Base-by-base conservation (phyloP, 352 stramenopile species). In the Globisporangium carolinianum region DNA sequence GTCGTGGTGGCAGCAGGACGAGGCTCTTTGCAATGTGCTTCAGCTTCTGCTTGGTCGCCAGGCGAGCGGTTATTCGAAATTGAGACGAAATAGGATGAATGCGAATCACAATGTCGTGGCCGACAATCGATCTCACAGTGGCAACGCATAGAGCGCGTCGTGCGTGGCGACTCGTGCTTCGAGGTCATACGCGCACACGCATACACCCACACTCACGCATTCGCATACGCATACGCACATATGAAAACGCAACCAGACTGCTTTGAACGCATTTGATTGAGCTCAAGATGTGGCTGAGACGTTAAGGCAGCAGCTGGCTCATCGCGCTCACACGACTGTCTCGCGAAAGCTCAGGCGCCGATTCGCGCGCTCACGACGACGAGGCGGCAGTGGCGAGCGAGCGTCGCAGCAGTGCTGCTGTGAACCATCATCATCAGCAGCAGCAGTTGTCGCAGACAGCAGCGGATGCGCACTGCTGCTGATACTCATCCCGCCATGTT, bases 291-390 rank as follows among this genome's bases (percentile, higher is more conserved):
- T 32, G 24, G 42, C 42, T 17, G 42, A 47, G 42, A 47, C 42
- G 11, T n/a, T 11, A 7, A 6, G 11, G 14, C 12, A 11, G 42
- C 48, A 42, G 32, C 14, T 36, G 10, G 10, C 42, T 35, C 5
- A 14, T 15, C 48, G 12, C n/a, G 32, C 54, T 45, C 15, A 46
- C 50, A 37, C 52, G 24, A 42, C 47, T 14, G 39, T 47, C 11
- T 55, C 55, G 24, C 41, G 47, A 17, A 50, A 61, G 47, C 18
- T 55, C 39, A 61, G 55, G 47, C 55, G 55, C 8, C 55, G 55
- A 47, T 61, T 61, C 4, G 47, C 14, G 15, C 55, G 55, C 18
- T 18, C 37, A 3, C 55, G 47, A 14, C 37, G 36, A 12, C 8
- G 10, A 14, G n/a, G 46, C 10, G 17, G 4, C 42, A 47, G 3